A percentile compares a stretch with the other conserved stretches of the same genome.
Evolutionary conservation across 768 basidiomycete genomes (phyloP).

Genomic region (Tulasnella calospora): DNA sequence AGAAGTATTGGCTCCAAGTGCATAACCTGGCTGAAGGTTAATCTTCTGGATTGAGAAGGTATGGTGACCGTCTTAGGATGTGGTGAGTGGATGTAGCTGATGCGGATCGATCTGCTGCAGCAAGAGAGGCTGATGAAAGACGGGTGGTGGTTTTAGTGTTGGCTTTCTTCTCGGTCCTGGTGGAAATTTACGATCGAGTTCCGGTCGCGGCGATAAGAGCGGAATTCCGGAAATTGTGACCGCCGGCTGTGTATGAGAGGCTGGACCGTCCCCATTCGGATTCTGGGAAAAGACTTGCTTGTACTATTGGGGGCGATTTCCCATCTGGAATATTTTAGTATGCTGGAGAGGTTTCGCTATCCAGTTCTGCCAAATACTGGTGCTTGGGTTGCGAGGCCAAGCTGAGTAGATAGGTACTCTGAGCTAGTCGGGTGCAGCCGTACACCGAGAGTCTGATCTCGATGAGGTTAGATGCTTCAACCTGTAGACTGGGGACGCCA

Average conservation of each 20-base stretch:
- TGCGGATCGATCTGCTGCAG: slow-evolving; percentile 10
- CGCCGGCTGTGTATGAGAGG: neutral
- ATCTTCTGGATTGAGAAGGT: slow-evolving; percentile 4
- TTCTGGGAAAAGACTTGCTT: neutral
- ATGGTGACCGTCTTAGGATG: slow-evolving; percentile 2
- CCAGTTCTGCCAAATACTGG: too few relatives aligned
- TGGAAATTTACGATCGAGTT: slow-evolving; percentile 3
- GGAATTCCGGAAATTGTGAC: neutral
- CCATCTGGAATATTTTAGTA: too few relatives aligned
- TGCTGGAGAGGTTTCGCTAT: too few relatives aligned
- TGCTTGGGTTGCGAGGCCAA: too few relatives aligned
- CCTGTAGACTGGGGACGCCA: too few relatives aligned
- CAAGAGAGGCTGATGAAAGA: neutral
- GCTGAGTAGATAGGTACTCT: too few relatives aligned
- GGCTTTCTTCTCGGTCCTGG: neutral
- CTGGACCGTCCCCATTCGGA: neutral
- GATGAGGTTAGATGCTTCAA: too few relatives aligned
- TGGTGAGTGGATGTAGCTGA: neutral
- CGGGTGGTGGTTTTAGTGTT: slow-evolving; percentile 36
- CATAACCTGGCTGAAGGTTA: slow-evolving; percentile 23
- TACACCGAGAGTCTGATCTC: too few relatives aligned
- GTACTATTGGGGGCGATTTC: too few relatives aligned
- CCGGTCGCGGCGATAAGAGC: neutral
- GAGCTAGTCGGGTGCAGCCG: too few relatives aligned
- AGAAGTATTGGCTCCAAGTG: slow-evolving; percentile 25